Conservation (phyloP, 257 asterid genomes). For the Anisodus tanguticus region DNA sequence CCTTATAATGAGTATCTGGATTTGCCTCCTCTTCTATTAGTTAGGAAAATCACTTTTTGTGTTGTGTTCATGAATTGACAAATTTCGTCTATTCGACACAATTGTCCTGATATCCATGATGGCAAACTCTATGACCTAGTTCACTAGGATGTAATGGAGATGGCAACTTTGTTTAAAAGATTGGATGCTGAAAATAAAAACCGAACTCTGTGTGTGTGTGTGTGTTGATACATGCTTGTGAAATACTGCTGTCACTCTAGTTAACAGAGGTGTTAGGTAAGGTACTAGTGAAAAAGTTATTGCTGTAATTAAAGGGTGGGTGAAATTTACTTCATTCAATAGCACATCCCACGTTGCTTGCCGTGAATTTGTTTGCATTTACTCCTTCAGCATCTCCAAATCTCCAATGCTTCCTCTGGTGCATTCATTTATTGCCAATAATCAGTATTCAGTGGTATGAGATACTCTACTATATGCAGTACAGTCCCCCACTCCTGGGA, state of each 20-base stretch:
- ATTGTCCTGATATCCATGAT: background rate
- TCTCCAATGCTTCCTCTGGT: background rate
- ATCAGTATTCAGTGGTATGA: background rate
- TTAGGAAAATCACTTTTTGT: background rate
- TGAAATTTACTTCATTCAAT: conserved; percentile 1
- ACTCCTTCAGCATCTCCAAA: conserved; percentile 13
- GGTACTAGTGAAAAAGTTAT: background rate
- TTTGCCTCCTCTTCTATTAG: background rate
- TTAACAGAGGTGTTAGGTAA: background rate
- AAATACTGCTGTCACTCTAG: background rate
- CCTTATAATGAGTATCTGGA: background rate
- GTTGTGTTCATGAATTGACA: conserved; percentile 14
- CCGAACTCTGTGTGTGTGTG: background rate
- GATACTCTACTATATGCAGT: background rate
- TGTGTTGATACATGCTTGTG: conserved; percentile 2
- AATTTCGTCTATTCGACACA: background rate
- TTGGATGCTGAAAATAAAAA: background rate
- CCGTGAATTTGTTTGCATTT: background rate
- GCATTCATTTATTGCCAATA: conserved; percentile 13
- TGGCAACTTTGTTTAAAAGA: background rate
- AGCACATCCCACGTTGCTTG: conserved; percentile 12
- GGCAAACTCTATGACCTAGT: background rate
- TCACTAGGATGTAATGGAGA: conserved; percentile 9
- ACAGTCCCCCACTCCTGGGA: background rate
- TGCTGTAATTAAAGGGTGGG: conserved; percentile 21